These are phyloP conservation scores for Aspergillus transmontanensis DNA, from an alignment of 2,329 filamentous ascomycete species.

Conservation along the genomic window DNA sequence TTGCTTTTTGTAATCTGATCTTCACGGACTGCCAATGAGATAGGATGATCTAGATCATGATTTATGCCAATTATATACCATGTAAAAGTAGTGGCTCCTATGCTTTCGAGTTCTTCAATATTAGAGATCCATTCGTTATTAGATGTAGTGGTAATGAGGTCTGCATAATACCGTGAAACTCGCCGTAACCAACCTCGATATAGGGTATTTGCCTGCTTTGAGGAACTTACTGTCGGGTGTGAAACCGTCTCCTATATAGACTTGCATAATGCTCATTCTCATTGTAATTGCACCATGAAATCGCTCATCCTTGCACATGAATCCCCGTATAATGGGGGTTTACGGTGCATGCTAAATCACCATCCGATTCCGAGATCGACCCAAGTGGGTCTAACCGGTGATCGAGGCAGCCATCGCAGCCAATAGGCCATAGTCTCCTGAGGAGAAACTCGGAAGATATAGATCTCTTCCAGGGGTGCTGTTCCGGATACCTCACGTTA, in stretches of 20 bases:
- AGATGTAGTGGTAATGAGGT: no score
- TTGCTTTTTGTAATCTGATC: not conserved
- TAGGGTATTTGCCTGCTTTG: no score
- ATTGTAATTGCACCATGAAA: not conserved
- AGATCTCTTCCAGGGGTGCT: not conserved
- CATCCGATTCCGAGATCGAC: not conserved
- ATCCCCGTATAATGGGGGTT: not conserved
- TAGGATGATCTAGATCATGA: not conserved
- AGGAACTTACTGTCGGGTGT: not conserved
- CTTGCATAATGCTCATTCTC: not conserved
- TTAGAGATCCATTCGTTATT: not conserved
- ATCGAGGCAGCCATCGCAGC: not conserved
- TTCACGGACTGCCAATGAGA: not conserved
- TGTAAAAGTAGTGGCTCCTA: not conserved
- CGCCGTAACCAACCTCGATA: no score
- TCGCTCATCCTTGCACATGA: not conserved
- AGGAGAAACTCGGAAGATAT: not conserved
- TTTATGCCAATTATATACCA: not conserved
- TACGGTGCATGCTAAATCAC: not conserved
- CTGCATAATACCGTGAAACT: no score
- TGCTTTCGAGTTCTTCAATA: not conserved
- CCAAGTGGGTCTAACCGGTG: not conserved
- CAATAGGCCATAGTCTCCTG: not conserved
- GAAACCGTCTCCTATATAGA: not conserved
- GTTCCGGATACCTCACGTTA: not conserved